Conservation (phyloP, 2,329 filamentous ascomycete genomes). For the Arthroderma uncinatum region DNA sequence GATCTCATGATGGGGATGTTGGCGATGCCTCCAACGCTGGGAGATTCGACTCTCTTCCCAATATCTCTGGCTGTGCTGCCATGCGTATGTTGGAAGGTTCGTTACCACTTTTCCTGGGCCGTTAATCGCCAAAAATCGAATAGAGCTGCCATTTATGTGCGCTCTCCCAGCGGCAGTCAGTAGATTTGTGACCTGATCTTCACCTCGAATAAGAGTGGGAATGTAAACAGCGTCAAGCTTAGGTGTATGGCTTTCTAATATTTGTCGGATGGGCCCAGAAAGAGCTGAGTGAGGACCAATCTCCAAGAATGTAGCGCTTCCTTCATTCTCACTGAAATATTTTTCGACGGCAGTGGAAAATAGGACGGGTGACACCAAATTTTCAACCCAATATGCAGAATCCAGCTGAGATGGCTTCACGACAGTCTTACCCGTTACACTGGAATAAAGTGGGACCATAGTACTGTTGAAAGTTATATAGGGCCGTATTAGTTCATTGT, state of each 20-base stretch:
- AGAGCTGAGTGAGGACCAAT: constrained; percentile 17
- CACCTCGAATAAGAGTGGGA: constrained; percentile 7
- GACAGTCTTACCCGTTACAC: neutral
- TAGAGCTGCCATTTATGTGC: neutral
- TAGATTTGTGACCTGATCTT: constrained; percentile 7
- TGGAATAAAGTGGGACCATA: neutral
- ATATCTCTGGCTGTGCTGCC: neutral
- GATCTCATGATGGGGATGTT: constrained; percentile 15
- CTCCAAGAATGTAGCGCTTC: constrained; percentile 10
- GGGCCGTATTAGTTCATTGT: constrained; percentile 9
- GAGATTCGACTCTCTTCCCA: neutral
- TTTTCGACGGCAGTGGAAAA: neutral
- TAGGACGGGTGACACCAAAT: constrained; percentile 5
- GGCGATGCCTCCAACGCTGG: neutral
- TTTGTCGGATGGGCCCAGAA: constrained; percentile 15
- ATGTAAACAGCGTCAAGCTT: neutral
- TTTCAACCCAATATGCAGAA: constrained; percentile 1
- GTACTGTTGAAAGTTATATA: neutral
- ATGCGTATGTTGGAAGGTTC: neutral
- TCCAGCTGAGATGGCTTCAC: neutral
- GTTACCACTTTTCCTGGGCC: neutral
- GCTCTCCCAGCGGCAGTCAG: constrained; percentile 3
- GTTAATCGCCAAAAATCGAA: neutral
- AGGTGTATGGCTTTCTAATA: neutral
- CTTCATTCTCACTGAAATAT: neutral